Conservation (phyloP, 192 early-diverging fungal genomes). For the Pilobolus umbonatus region DNA sequence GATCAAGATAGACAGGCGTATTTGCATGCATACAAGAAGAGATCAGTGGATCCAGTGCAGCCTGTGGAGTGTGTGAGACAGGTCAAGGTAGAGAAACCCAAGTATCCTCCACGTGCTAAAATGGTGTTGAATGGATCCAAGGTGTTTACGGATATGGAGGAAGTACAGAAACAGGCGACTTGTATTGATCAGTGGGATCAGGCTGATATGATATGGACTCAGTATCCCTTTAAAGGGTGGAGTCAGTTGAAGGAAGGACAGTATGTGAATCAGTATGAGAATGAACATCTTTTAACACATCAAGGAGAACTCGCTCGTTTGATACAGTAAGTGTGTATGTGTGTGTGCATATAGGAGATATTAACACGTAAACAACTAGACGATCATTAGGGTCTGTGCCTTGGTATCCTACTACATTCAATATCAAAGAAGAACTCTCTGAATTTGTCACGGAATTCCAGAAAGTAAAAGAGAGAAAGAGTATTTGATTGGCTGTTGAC, state of each 20-base stretch:
- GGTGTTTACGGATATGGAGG: no score
- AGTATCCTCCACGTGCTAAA: no score
- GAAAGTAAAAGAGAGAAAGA: neutral
- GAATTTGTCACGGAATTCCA: conserved; percentile 42
- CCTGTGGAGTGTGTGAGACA: no score
- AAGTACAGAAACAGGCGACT: no score
- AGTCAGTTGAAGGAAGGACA: conserved; percentile 34
- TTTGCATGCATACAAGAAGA: conserved; percentile 46
- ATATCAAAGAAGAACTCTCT: conserved; percentile 34
- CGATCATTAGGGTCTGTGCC: conserved; percentile 8
- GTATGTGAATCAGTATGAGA: conserved; percentile 40
- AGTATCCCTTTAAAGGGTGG: conserved; percentile 40
- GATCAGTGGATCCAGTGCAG: no score
- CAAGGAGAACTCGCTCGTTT: conserved; percentile 39
- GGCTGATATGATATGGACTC: conserved; percentile 43
- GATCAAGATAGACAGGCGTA: conserved; percentile 47
- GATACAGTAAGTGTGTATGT: conserved; percentile 26
- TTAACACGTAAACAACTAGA: neutral
- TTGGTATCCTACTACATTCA: conserved; percentile 42
- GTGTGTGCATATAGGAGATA: neutral
- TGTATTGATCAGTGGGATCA: no score
- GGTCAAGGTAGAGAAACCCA: no score
- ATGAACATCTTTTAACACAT: conserved; percentile 40
- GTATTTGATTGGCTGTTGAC: neutral
- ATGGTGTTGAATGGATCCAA: no score